Evolutionary conservation across 805 yeast species (phyloP), one percentile per base, ranked within the genome.

Genomic region (Starmerella vitae): DNA sequence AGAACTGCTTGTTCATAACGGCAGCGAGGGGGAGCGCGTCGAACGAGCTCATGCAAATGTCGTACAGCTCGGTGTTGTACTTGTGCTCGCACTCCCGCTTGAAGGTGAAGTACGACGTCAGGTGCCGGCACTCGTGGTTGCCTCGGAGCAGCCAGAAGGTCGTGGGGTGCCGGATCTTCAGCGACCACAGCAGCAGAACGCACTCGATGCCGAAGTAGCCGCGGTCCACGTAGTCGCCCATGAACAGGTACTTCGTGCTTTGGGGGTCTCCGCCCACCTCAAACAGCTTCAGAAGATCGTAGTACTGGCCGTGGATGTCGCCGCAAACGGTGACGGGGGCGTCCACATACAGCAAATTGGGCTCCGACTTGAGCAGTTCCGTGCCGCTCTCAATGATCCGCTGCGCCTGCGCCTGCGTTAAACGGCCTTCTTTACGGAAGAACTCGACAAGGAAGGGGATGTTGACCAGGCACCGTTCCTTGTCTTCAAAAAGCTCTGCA

Each of bases 321-420:
- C 98, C 98, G 63, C 96, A 85, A 3, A 88, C 85, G 0, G 94
- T 86, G 2, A 88, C 82, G 1, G 97, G 98, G 0, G 95, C 93
- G 3, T 85, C 86, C 2, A 91, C 79, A 15, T 68, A 68, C 37
- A 88, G 63, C 50, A 88, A 56, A 51, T 81, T 88, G 5, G 94
- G 93, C 54, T 88, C 97, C 28, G 60, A 56, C 12, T 68, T 56
- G 41, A 91, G 66, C 6, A 76, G 57, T 18, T 64, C 65, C 0
- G 85, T 75, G 7, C 93, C 93, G 58, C 64, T 66, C 15, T 63
- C 55, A 30, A 88, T 56, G 38, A 88, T 86, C 33, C 64, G 65
- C 32, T 76, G 50, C 0, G 82, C 83, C 56, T 88, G 96, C 9
- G 65, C 64, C 39, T 75, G 77, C 12, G 70, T 65, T 30, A 88